Evolutionary conservation across 1,284 basidiomycete genomes (phyloP), one percentile per base, ranked within the genome.

Genomic region (Ceratobasidium sp.): DNA sequence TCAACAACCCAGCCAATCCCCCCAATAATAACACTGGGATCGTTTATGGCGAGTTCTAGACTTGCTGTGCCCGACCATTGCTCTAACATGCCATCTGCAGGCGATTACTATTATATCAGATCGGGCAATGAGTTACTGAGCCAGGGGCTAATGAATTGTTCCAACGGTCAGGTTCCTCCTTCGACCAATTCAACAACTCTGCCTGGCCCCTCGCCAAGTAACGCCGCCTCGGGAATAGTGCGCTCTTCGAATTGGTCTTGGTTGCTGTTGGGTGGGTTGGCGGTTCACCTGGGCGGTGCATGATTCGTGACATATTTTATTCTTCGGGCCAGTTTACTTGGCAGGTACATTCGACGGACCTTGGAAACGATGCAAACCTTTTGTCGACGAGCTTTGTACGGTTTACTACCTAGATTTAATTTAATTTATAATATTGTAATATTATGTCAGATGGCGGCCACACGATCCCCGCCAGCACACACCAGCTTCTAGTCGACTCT

Each of bases 11-110:
- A 0, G 84, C 81, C 22, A 78, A 77, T 16, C 79, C 79, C 7
- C 82, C 84, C 49, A 90, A 88, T 79, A 86, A 86, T 75, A 80
- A 87, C 62, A 91, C 89, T 0, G 89, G 89, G 0, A 89, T 87
- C 65, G 86, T 89, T 27, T 91, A 90, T 78, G 89, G 89, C 34
- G 54, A 9, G 61, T 3, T 31, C 24, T 39, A 41, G n/a, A 13
- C 62, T 29, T 43, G 56, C 22, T 29, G 37, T 22, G 31, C 37
- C 14, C 14, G 34, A 39, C 14, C 39, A 22, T 58, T 48, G 37
- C 3, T 24, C 19, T 63, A 19, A 63, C 39, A 56, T 41, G 48
- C 51, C 19, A 16, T n/a, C 9, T 76, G 24, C 68, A 84, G 83
- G 83, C 43, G 84, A 85, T 76, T 84, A 85, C 76, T 85, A 82